Conservation (phyloP, 2,329 filamentous ascomycete genomes). For the Seiridium unicorne region DNA sequence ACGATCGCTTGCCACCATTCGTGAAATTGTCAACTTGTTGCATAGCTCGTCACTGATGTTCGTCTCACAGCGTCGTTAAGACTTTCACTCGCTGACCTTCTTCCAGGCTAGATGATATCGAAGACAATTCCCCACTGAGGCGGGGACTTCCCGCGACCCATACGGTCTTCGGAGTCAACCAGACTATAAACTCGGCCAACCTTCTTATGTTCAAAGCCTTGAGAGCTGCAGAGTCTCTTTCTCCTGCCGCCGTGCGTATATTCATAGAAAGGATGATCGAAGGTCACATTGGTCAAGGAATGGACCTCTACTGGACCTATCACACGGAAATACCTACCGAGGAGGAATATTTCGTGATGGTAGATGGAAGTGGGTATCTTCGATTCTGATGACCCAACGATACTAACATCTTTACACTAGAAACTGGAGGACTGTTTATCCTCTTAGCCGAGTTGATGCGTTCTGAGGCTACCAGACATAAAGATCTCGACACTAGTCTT, state of each 20-base stretch:
- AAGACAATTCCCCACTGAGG: constrained; percentile 45
- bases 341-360: constrained; percentile 46
- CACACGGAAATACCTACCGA: constrained; percentile 42
- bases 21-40: too few relatives aligned
- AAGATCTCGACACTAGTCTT: constrained; percentile 45
- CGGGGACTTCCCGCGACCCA: constrained; percentile 46
- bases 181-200: constrained; percentile 51
- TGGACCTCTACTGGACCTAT: constrained; percentile 47
- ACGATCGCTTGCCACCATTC: too few relatives aligned
- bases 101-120: constrained; percentile 42
- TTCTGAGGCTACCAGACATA: constrained; percentile 26
- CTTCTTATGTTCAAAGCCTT: constrained; percentile 40
- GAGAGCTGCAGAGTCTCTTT: constrained; percentile 18
- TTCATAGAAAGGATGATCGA: constrained; percentile 12
- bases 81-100: background rate
- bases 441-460: constrained; percentile 44
- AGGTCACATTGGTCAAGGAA: constrained; percentile 43
- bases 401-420: constrained; percentile 27
- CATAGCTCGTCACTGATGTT: too few relatives aligned
- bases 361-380: constrained; percentile 21
- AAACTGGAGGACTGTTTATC: constrained; percentile 45
- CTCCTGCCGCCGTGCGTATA: background rate
- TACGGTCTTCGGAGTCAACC: constrained; percentile 45
- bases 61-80: too few relatives aligned
- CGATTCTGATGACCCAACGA: background rate